Conservation (phyloP, 306 rosid species). For the Lathyrus sativus region DNA sequence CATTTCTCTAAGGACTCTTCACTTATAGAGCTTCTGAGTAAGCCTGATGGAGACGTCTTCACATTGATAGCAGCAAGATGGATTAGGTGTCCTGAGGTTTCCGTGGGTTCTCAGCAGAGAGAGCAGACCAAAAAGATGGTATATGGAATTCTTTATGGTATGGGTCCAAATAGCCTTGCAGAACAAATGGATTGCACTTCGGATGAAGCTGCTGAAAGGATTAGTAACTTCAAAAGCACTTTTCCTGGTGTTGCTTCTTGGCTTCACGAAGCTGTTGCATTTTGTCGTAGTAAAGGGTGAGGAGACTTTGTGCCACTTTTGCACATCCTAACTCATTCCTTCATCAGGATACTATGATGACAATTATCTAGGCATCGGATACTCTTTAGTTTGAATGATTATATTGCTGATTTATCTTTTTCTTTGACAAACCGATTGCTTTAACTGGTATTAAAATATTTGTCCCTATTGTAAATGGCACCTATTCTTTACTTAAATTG, state of each 20-base stretch:
- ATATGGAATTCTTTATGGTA: slow-evolving; percentile 96
- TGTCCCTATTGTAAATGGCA: not conserved
- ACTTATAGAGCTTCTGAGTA: slow-evolving; percentile 72
- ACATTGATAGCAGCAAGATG: slow-evolving; percentile 91
- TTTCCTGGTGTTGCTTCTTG: slow-evolving; percentile 95
- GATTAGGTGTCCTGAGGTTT: slow-evolving; percentile 72
- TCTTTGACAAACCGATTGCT: not conserved
- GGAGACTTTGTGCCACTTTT: slow-evolving; percentile 40
- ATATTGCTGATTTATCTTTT: slow-evolving; percentile 8
- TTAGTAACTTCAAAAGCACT: slow-evolving; percentile 73
- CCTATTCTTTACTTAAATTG: slow-evolving; percentile 17
- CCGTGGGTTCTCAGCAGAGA: slow-evolving; percentile 67
- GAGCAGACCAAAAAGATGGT: slow-evolving; percentile 91
- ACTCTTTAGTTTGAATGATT: slow-evolving; percentile 18
- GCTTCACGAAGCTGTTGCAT: slow-evolving; percentile 76
- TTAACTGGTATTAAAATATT: slow-evolving; percentile 6
- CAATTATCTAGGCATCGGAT: slow-evolving; percentile 24
- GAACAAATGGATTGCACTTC: slow-evolving; percentile 76
- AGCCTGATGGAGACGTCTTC: slow-evolving; percentile 78
- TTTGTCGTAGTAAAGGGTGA: slow-evolving; percentile 83
- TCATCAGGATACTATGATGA: slow-evolving; percentile 11
- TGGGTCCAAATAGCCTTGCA: slow-evolving; percentile 90
- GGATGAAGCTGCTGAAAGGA: slow-evolving; percentile 83
- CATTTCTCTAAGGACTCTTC: slow-evolving; percentile 87
- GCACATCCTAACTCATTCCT: slow-evolving; percentile 21